These are phyloP conservation scores for Brassica nigra DNA, from an alignment of 345 rosid genomes.

Conservation along the genomic window DNA sequence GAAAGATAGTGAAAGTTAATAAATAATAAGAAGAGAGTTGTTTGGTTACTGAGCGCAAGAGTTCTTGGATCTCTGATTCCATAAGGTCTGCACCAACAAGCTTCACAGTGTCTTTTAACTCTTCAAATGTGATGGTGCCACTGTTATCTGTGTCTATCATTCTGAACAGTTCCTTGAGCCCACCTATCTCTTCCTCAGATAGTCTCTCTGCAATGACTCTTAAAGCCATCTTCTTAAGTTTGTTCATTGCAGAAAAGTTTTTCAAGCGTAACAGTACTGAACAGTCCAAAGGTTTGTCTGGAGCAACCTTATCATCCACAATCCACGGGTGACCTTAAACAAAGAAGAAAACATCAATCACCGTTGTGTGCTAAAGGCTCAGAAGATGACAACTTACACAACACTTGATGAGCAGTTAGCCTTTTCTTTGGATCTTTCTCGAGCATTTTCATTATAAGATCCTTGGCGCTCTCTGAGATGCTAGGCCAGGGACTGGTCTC, in stretches of 20 bases:
- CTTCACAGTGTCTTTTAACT: slow-evolving; percentile 59
- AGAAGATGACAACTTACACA: slow-evolving; percentile 51
- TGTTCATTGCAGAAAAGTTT: slow-evolving; percentile 84
- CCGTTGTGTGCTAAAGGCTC: neutral
- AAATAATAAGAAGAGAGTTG: neutral
- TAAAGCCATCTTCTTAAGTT: slow-evolving; percentile 84
- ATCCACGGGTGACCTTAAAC: slow-evolving; percentile 81
- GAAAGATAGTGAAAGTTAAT: neutral
- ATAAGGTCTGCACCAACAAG: slow-evolving; percentile 73
- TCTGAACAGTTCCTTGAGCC: slow-evolving; percentile 73
- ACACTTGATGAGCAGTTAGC: slow-evolving; percentile 73
- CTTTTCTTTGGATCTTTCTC: slow-evolving; percentile 61
- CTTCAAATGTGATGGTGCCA: slow-evolving; percentile 76
- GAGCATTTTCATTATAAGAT: slow-evolving; percentile 72
- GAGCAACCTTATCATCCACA: slow-evolving; percentile 75
- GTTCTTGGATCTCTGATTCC: slow-evolving; percentile 82
- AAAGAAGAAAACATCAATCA: slow-evolving; percentile 3
- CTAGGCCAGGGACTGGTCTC: slow-evolving; percentile 73
- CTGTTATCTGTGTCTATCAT: slow-evolving; percentile 81
- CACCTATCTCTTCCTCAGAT: slow-evolving; percentile 78
- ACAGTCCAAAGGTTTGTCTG: slow-evolving; percentile 79
- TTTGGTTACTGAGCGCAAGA: slow-evolving; percentile 62
- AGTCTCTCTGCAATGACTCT: slow-evolving; percentile 82
- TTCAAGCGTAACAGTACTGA: slow-evolving; percentile 71
- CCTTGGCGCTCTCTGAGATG: slow-evolving; percentile 77